Base-by-base conservation (phyloP, 805 yeast genomes). In the Ogataea paraovalis region DNA sequence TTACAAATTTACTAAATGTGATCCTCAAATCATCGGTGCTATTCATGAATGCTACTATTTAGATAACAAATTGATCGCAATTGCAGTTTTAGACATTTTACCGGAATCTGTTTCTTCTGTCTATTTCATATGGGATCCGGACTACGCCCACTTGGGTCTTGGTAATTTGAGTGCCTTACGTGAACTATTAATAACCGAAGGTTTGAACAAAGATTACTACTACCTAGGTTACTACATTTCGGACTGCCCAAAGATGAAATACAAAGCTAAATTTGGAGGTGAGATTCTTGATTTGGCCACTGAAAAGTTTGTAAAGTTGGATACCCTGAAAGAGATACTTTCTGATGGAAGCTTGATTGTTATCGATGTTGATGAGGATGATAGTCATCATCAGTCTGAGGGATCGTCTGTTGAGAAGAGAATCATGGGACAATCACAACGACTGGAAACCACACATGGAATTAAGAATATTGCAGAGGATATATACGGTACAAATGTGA, bases 81-180 rank as follows among this genome's bases (percentile, higher is more conserved):
- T 90, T 32, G 87, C 87, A 0, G 87, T 90, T 1, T 59, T 85
- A 27, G 97, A 90, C 64, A 68, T 90, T 19, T 64, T 91, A 30
- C 96, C 96, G 0, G 64, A 78, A 22, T 85, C 87, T 0, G 63
- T 91, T 0, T 88, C 96, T 0, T 82, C 96, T 0, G 91, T 91
- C 1, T 90, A 91, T 62, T 86, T 91, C 61, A 80, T 90, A 12
- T 88, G 94, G 87, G 91, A 89, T 60, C 94, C 95, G 0, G 91
- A 82, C 45, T 84, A 73, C 59, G 81, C 83, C 4, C 73, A 78
- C 44, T 67, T 82, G 54, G 83, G 87, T 0, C 63, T 90, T 27
- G 97, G 97, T 0, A 87, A 87, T 22, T 61, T 90, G 2, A 82
- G 90, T 50, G 92, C 87, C 0, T 58, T 89, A 23, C 66, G 86